Conservation (phyloP, 306 rosid species). For the Quercus ilex region DNA sequence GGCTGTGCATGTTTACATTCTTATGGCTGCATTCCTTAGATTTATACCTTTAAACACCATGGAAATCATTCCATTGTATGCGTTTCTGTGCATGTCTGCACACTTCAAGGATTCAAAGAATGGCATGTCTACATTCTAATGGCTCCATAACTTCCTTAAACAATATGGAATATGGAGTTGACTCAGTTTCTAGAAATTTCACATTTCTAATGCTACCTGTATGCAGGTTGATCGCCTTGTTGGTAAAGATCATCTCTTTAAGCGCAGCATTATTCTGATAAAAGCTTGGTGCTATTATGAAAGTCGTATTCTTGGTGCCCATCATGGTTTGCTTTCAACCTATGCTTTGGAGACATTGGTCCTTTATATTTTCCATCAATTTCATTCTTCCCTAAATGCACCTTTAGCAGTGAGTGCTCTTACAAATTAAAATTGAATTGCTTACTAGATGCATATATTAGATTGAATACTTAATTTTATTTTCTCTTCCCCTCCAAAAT, state of each 20-base stretch:
- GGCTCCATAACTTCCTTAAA: background rate
- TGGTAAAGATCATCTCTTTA: slow-evolving; percentile 76
- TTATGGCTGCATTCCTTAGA: background rate
- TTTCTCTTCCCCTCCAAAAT: slow-evolving; percentile 14
- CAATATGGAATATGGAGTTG: slow-evolving; percentile 10
- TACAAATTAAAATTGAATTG: background rate
- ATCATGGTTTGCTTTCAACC: slow-evolving; percentile 87
- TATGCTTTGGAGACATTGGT: slow-evolving; percentile 89
- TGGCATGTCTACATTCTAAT: background rate
- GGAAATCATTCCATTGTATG: background rate
- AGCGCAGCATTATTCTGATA: slow-evolving; percentile 75
- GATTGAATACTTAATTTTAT: background rate
- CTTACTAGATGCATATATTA: background rate
- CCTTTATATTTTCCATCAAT: slow-evolving; percentile 76
- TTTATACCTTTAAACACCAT: background rate
- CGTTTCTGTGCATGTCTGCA: background rate
- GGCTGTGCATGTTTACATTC: background rate
- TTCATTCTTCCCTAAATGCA: slow-evolving; percentile 60
- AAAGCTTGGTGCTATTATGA: slow-evolving; percentile 96
- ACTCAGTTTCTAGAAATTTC: slow-evolving; percentile 10
- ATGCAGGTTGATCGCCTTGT: slow-evolving; percentile 70
- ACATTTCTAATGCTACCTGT: background rate
- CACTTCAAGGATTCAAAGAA: background rate
- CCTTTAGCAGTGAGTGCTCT: slow-evolving; percentile 71
- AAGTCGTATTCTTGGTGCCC: slow-evolving; percentile 90